phyloP scores from a whole-genome alignment of 2,329 filamentous ascomycete species.

The Aspergillus sp. region DNA sequence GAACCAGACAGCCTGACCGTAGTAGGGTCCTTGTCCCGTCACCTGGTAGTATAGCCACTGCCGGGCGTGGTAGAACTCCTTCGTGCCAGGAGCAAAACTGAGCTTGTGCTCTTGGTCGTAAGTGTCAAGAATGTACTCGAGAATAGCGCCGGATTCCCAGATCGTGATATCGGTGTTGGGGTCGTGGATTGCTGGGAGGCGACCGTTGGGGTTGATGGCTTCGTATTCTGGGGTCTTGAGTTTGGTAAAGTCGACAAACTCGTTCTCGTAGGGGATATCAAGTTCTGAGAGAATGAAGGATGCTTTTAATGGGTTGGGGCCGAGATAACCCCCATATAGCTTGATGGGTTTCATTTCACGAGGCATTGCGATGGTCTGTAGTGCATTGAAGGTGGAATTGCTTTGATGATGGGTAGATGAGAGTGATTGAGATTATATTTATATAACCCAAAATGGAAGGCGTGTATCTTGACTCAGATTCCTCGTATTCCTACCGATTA shows the following conservation, averaged over 20 bases:
- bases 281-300: conserved; percentile 29
- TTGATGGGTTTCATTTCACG: conserved; percentile 5
- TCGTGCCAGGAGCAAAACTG: conserved; percentile 26
- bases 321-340: conserved; percentile 15
- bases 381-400: no score
- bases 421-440: no score
- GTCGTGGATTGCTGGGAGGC: conserved; percentile 29
- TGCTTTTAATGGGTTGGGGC: conserved; percentile 29
- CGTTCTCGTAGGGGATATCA: conserved; percentile 20
- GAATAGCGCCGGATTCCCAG: conserved; percentile 42
- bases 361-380: no score
- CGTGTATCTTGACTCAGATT: no score
- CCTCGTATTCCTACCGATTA: no score
- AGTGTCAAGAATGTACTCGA: conserved; percentile 39
- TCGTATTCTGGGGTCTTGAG: conserved; percentile 25
- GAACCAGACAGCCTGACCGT: conserved; percentile 44
- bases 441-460: no score
- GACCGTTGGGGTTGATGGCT: conserved; percentile 29
- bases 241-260: conserved; percentile 16
- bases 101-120: conserved; percentile 39
- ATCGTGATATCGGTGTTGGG: conserved; percentile 33
- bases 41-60: conserved; percentile 44
- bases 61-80: conserved; percentile 33
- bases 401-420: no score
- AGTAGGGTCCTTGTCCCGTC: conserved; percentile 45